Evolutionary conservation across 2,329 filamentous ascomycete species (phyloP), one percentile per base, ranked within the genome.

Genomic region (Colletotrichum sp.): DNA sequence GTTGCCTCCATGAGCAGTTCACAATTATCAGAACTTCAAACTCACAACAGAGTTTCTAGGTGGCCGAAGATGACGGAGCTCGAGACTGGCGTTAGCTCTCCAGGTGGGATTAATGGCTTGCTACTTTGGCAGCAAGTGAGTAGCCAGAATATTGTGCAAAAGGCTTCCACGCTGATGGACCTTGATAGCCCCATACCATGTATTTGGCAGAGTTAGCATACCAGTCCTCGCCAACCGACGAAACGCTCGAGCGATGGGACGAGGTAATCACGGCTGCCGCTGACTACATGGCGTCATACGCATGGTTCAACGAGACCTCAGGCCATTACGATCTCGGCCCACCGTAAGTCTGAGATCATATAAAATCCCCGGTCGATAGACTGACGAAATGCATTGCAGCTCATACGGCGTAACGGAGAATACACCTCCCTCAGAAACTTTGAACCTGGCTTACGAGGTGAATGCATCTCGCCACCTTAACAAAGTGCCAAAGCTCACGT

Each of bases 261-360:
- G 80, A 80, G 1, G 81, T 92, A 8, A 77, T 92, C 3, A 86
- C 85, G 2, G 84, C 86, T 0, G 86, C 88, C 0, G 91, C 91
- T 2, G 88, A 92, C 76, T 93, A 91, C 79, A 92, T 93, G 91
- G 88, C 85, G 3, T 89, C 87, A 7, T 92, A 89, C 77, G 90
- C 90, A 0, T 92, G 86, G 82, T 88, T 84, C 78, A 92, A 93
- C 78, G 77, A 82, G 5, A 86, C 87, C 0, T 91, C 89, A 0
- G 82, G 85, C 4, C 81, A 87, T 16, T 92, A 90, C 78, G 91
- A 89, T 44, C 81, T 89, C 3, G 87, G 87, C 0, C 86, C 87
- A 9, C 87, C 87, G 28, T 88, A 76, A 69, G 34, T 28, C 28
- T 28, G 26, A 28, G 26, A 28, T 28, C 26, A 28, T 28, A 28